Conservation (phyloP, 2,329 filamentous ascomycete species). For the Xylariaceae sp. region DNA sequence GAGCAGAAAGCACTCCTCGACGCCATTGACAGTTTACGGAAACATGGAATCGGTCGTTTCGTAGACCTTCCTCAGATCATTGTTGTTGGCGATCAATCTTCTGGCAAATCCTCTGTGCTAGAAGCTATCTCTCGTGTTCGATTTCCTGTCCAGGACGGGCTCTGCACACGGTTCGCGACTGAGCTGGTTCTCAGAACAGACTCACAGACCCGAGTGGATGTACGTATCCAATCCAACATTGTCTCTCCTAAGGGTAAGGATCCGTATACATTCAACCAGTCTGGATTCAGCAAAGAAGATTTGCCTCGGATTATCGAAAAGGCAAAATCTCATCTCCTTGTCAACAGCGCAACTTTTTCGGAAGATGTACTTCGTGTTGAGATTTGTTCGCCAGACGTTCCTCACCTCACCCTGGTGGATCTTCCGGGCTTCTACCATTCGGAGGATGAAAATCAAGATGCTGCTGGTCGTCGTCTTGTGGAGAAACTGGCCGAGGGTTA, state of each 20-base stretch:
- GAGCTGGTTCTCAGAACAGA: conserved; percentile 52
- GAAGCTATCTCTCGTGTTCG: conserved; percentile 60
- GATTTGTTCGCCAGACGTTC: conserved; percentile 40
- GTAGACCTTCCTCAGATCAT: conserved; percentile 52
- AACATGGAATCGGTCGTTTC: conserved; percentile 43
- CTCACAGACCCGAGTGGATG: conserved; percentile 32
- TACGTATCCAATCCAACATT: conserved; percentile 35
- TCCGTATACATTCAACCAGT: conserved; percentile 30
- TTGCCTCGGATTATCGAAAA: conserved; percentile 47
- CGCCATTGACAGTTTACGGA: conserved; percentile 48
- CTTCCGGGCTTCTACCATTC: conserved; percentile 45
- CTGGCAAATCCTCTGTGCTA: conserved; percentile 62
- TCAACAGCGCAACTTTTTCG: conserved; percentile 34
- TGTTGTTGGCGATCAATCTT: conserved; percentile 57
- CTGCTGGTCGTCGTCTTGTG: conserved; percentile 30
- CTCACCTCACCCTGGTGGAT: conserved; percentile 51
- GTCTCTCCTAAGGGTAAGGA: neutral
- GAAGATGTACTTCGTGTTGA: conserved; percentile 45
- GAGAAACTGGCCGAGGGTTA: conserved; percentile 45
- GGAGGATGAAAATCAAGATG: conserved; percentile 30
- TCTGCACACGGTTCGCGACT: conserved; percentile 60
- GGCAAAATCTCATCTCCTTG: conserved; percentile 46
- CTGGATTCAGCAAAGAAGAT: conserved; percentile 34
- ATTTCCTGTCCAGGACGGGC: conserved; percentile 51
- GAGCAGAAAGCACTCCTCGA: conserved; percentile 48